Evolutionary conservation across 306 rosid genomes (phyloP).

Genomic region (Cucumis melo): DNA sequence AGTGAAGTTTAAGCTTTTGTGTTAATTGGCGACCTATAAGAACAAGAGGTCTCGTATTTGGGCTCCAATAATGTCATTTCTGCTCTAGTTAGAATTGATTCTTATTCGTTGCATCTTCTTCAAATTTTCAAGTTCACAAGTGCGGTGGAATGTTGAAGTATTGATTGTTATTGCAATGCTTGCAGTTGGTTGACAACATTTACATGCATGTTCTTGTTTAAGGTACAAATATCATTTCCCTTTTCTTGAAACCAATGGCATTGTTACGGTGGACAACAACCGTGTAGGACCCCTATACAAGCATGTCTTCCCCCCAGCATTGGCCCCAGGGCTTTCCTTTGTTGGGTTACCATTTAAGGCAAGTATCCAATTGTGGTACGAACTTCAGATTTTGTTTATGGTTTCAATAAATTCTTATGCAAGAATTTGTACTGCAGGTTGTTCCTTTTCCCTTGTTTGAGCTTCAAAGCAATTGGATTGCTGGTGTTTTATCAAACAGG

Average conservation of each 20-base stretch:
- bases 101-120: too few species aligned
- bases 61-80: too few species aligned
- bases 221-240: slow-evolving; percentile 61
- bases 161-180: too few species aligned
- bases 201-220: neutral
- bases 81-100: too few species aligned
- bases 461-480: slow-evolving; percentile 76
- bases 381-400: neutral
- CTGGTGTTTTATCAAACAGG: slow-evolving; percentile 45
- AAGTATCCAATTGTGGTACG: neutral
- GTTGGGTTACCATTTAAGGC: slow-evolving; percentile 68
- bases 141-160: too few species aligned
- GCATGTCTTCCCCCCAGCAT: slow-evolving; percentile 61
- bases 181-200: neutral
- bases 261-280: slow-evolving; percentile 50
- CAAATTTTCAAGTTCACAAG: too few species aligned
- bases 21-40: too few species aligned
- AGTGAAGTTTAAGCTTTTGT: too few species aligned
- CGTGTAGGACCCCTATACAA: slow-evolving; percentile 70
- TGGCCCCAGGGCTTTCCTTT: slow-evolving; percentile 73
- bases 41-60: too few species aligned
- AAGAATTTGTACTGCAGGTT: slow-evolving; percentile 23
- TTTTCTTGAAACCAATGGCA: slow-evolving; percentile 49
- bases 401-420: neutral
- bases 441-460: slow-evolving; percentile 45